A percentile compares a stretch with the other conserved stretches of the same genome.
Evolutionary conservation across 805 yeast genomes (phyloP).

Genomic region (Candida boleticola): DNA sequence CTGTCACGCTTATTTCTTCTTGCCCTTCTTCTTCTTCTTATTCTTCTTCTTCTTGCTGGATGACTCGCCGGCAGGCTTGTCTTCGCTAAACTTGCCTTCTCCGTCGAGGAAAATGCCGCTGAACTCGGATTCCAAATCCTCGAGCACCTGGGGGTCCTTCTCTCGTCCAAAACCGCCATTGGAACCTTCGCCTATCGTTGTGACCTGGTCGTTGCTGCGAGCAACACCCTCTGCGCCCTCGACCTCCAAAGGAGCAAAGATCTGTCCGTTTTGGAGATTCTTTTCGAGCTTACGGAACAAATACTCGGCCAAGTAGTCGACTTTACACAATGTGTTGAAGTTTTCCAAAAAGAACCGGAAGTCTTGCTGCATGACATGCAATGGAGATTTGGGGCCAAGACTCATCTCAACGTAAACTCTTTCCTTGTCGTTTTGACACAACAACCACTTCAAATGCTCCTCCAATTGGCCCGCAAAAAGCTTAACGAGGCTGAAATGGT

Average conservation of each 20-base stretch:
- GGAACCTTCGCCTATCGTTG: conserved; percentile 1
- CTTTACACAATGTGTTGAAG: conserved; percentile 31
- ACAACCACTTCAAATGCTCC: conserved; percentile 9
- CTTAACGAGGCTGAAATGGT: conserved; percentile 12
- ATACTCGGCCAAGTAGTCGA: conserved; percentile 26
- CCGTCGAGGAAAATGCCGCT: conserved; percentile 30
- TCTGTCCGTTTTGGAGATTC: conserved; percentile 3
- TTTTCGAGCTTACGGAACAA: conserved; percentile 25
- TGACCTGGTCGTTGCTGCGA: background rate
- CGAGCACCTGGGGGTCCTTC: conserved; percentile 4
- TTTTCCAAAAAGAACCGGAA: conserved; percentile 24
- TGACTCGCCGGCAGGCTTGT: conserved; percentile 7
- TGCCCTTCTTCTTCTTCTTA: conserved; percentile 28
- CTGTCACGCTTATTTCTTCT: conserved; percentile 14
- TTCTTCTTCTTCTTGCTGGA: conserved; percentile 21
- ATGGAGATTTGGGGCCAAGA: conserved; percentile 1
- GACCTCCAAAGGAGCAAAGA: conserved; percentile 4
- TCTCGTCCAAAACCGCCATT: too few relatives aligned
- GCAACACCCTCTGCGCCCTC: conserved; percentile 3
- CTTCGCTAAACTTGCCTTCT: conserved; percentile 17
- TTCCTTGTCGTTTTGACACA: conserved; percentile 1
- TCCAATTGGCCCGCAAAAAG: conserved; percentile 15
- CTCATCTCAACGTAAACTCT: background rate
- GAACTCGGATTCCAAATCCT: conserved; percentile 25
- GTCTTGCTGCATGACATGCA: conserved; percentile 14